Evolutionary conservation across 2,329 filamentous ascomycete genomes (phyloP), one percentile per base, ranked within the genome.

Genomic region (Pseudohalonectria lignicola): DNA sequence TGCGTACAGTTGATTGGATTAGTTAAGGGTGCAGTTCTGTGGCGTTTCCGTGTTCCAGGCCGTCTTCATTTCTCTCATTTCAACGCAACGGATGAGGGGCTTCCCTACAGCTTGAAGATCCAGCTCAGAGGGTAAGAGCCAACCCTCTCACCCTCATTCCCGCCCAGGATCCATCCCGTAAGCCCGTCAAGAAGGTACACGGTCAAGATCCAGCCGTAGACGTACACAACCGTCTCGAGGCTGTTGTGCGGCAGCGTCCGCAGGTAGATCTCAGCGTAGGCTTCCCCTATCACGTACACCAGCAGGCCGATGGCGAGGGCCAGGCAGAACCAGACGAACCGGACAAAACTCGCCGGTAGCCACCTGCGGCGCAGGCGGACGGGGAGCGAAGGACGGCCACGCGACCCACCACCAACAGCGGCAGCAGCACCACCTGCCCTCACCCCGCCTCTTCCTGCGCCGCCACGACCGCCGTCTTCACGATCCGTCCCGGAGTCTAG

Each of bases 91-190:
- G n/a, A n/a, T n/a, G n/a, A n/a, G n/a, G n/a, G n/a, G n/a, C n/a
- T n/a, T n/a, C n/a, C 71, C 58, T 52, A 79, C 71, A 82, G 64
- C 53, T 82, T 82, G 49, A 82, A 82, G 31, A 80, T 71, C 73
- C 76, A 82, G 46, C 75, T 78, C 41, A 82, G 55, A n/a, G 78
- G 78, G 49, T 82, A 82, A 52, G 74, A 80, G 29, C 77, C 76
- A 2, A 82, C 78, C 23, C 77, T 64, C 52, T 82, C 74, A 34
- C 78, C 77, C 47, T 81, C 74, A 37, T 69, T 73, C 29, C 73
- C 76, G 32, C 78, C 77, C 29, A 82, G 55, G 34, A 82, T 78
- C 74, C 75, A 82, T 2, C 75, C 77, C 0, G 76, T 79, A 41
- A 80, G 57, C 3, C 68, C 71, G 49, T 82, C 78, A 7, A 82